These are phyloP conservation scores for Aspergillus aculeatus DNA, from an alignment of 2,329 filamentous ascomycete species.

Conservation along the genomic window DNA sequence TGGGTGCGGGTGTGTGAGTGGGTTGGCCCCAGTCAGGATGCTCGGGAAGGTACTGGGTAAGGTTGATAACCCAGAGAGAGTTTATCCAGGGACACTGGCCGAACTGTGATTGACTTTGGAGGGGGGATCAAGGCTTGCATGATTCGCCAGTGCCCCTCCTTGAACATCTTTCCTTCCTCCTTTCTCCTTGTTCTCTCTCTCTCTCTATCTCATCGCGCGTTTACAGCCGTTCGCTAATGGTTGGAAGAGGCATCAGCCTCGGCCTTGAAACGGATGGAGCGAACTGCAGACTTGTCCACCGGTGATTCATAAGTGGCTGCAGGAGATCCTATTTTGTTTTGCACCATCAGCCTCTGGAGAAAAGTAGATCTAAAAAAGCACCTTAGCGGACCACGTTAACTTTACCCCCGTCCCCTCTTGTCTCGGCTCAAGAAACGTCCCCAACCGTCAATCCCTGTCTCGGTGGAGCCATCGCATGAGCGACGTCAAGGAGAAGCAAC, in stretches of 20 bases:
- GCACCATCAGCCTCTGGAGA: not conserved
- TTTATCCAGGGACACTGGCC: constrained; percentile 5
- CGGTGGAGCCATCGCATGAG: not conserved
- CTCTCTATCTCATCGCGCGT: not conserved
- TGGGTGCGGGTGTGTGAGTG: not conserved
- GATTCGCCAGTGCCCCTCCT: not conserved
- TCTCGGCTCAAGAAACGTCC: not conserved
- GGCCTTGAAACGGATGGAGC: not conserved
- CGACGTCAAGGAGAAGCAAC: not conserved
- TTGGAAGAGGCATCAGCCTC: constrained; percentile 3
- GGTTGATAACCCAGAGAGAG: constrained; percentile 11
- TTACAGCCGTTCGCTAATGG: constrained; percentile 14
- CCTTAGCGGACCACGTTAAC: not conserved
- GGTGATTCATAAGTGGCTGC: not conserved
- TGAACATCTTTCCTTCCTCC: not conserved
- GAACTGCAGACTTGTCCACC: constrained; percentile 4
- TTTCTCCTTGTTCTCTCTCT: not conserved
- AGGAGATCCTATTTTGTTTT: not conserved
- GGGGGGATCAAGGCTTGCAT: not conserved
- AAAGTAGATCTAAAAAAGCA: not conserved
- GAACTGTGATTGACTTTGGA: constrained; percentile 1
- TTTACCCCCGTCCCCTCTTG: not conserved
- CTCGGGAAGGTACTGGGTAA: constrained; percentile 1
- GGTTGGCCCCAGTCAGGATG: constrained; percentile 1
- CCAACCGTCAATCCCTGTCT: not conserved